Percentiles rank a stretch among this genome's conserved stretches.
phyloP scores from a whole-genome alignment of 2,329 filamentous ascomycete genomes.

The Neofusicoccum ribis region DNA sequence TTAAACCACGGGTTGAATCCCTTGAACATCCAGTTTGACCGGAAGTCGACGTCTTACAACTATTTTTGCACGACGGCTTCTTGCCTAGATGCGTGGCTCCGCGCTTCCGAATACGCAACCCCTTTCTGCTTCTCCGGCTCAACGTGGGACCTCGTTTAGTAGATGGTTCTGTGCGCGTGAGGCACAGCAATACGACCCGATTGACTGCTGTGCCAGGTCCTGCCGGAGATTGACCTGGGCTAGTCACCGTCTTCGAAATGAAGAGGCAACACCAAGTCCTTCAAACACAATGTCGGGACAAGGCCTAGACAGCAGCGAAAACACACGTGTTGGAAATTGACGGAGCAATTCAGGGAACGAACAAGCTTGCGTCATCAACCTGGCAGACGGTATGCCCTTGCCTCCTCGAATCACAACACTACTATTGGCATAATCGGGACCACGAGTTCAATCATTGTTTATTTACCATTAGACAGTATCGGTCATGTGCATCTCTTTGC shows the following conservation, averaged over 20 bases:
- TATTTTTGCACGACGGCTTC: not conserved
- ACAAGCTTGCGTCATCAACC: not conserved
- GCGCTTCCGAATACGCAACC: not conserved
- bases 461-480: not conserved
- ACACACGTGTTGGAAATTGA: too few species aligned
- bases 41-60: not conserved
- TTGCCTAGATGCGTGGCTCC: not conserved
- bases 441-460: not conserved
- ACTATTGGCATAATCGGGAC: not conserved
- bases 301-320: too few species aligned
- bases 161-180: not conserved
- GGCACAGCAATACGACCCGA: not conserved
- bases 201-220: not conserved
- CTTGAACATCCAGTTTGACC: not conserved
- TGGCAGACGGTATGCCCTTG: too few species aligned
- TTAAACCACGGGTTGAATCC: not conserved
- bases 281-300: not conserved
- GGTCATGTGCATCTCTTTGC: not conserved
- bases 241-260: not conserved
- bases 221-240: not conserved
- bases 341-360: not conserved
- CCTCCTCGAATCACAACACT: too few species aligned
- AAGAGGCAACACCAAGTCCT: not conserved
- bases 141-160: too few species aligned
- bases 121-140: not conserved